Conservation (phyloP, 805 yeast genomes). For the Spathaspora hagerdaliae region DNA sequence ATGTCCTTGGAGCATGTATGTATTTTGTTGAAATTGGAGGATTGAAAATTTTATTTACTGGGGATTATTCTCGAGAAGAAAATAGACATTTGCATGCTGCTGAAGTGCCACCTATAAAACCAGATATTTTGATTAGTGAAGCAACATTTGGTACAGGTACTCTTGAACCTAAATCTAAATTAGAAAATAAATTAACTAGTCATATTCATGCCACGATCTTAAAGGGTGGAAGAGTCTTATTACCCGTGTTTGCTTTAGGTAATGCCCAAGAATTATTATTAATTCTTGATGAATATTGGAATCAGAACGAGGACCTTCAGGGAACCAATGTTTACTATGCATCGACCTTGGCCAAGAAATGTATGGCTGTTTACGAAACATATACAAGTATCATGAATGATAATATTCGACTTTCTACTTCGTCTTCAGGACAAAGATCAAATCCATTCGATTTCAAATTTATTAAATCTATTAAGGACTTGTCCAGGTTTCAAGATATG, state of each 20-base stretch:
- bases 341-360: conserved; percentile 86
- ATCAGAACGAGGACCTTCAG: conserved; percentile 74
- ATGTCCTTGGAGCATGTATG: conserved; percentile 98
- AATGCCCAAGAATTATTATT: conserved; percentile 91
- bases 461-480: conserved; percentile 70
- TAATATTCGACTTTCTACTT: conserved; percentile 62
- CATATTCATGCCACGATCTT: conserved; percentile 77
- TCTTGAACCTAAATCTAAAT: conserved; percentile 83
- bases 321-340: conserved; percentile 85
- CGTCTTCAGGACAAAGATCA: conserved; percentile 24
- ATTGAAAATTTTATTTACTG: conserved; percentile 82
- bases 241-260: conserved; percentile 96
- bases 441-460: conserved; percentile 91
- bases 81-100: conserved; percentile 95
- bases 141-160: conserved; percentile 98
- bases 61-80: conserved; percentile 94
- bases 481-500: conserved; percentile 85
- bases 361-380: conserved; percentile 96
- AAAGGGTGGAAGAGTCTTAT: conserved; percentile 85
- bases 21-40: conserved; percentile 94
- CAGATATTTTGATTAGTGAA: conserved; percentile 89
- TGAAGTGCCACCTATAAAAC: conserved; percentile 82
- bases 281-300: conserved; percentile 94
- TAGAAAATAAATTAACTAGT: conserved; percentile 77
- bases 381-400: conserved; percentile 98